Evolutionary conservation across 805 yeast species (phyloP).

Genomic region (Saccharomycodes ludwigii): DNA sequence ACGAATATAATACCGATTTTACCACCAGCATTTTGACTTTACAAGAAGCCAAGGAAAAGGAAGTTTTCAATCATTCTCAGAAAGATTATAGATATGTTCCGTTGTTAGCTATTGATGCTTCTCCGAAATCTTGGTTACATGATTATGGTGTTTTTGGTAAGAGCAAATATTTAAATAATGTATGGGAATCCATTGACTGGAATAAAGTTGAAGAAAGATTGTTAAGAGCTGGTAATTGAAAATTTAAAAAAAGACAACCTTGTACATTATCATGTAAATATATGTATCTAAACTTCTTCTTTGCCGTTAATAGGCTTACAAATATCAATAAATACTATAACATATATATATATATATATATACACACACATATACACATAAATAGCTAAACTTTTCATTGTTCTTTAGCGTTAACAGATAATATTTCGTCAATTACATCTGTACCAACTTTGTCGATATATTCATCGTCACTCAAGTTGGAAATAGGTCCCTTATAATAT

Average conservation of each 20-base stretch:
- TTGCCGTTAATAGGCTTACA: too few relatives aligned
- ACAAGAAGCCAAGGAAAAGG: background rate
- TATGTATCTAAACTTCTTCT: background rate
- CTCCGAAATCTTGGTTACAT: slow-evolving; percentile 54
- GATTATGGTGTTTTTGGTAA: slow-evolving; percentile 77
- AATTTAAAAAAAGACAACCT: background rate
- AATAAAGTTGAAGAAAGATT: slow-evolving; percentile 40
- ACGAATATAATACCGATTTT: slow-evolving; percentile 3
- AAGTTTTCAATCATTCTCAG: slow-evolving; percentile 29
- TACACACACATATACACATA: too few relatives aligned
- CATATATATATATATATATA: too few relatives aligned
- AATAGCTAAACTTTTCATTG: too few relatives aligned
- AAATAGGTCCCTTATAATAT: slow-evolving; percentile 44
- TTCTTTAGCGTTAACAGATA: too few relatives aligned
- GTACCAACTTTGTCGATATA: slow-evolving; percentile 18
- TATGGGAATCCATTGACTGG: slow-evolving; percentile 69
- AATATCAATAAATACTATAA: too few relatives aligned
- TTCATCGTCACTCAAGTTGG: slow-evolving; percentile 21
- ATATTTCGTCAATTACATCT: slow-evolving; percentile 13
- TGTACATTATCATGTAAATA: background rate
- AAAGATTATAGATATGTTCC: slow-evolving; percentile 34
- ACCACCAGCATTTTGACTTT: background rate
- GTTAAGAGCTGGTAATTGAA: slow-evolving; percentile 14
- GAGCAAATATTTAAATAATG: slow-evolving; percentile 45
- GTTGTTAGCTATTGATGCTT: slow-evolving; percentile 56